Evolutionary conservation across 305 asterid species (phyloP).

Genomic region (Caryopteris hybrid): DNA sequence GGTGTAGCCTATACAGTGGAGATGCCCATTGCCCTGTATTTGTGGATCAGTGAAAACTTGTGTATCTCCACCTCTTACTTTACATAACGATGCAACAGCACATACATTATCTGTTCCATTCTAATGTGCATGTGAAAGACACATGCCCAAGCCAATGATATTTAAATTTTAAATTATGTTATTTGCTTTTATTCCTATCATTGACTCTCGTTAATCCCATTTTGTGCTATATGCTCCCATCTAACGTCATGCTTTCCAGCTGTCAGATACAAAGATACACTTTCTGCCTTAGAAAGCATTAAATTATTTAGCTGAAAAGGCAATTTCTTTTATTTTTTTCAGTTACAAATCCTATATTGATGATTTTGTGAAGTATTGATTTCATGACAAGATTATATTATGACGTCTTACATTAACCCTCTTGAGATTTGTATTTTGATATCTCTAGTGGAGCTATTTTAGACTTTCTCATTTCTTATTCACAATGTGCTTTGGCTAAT

Average conservation of each 20-base stretch:
- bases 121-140: neutral
- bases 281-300: neutral
- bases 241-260: constrained; percentile 4
- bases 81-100: neutral
- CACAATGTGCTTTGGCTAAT: neutral
- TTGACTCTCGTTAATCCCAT: neutral
- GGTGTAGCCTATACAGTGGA: neutral
- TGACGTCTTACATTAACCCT: neutral
- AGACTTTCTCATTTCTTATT: neutral
- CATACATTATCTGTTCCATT: neutral
- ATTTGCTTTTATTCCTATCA: too few relatives aligned
- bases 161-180: too few relatives aligned
- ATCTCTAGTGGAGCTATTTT: neutral
- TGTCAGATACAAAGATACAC: neutral
- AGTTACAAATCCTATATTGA: neutral
- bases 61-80: neutral
- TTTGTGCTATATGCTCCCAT: neutral
- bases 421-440: neutral
- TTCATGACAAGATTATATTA: neutral
- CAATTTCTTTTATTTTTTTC: neutral
- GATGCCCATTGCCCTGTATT: neutral
- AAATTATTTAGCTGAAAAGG: neutral
- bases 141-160: neutral
- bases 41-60: neutral
- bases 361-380: neutral